Evolutionary conservation across 495 filamentous ascomycete genomes (phyloP), one percentile per base, ranked within the genome.

Genomic region (Xylaria grammica): DNA sequence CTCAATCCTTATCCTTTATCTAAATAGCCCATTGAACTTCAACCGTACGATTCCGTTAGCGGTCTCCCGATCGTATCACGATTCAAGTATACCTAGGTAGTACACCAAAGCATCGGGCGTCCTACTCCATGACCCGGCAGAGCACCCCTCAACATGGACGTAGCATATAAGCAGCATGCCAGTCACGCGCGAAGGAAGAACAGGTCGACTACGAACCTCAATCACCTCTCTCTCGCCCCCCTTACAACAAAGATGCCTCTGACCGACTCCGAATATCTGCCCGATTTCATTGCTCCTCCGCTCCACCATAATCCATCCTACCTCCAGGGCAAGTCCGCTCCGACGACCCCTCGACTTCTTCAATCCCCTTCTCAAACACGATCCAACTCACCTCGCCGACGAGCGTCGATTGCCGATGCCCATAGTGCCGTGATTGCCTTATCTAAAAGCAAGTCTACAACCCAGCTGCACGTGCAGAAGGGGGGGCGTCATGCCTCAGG

Each of bases 161-260:
- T 79, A 52, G 81, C 82, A 38, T 83, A 83, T 69, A 83, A 83
- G 57, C 82, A 83, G 40, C 80, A 84, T 68, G 75, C 81, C 56
- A 76, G 76, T 66, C 75, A 79, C 46, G 73, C 78, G 26, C 74
- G 81, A 57, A 76, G 79, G 45, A 78, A 83, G 70, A 79, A 74
- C 54, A 76, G 78, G 40, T 83, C 81, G 7, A 70, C 74, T 53
- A 78, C 74, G 22, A 81, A 80, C 70, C 69, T 82, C 60, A 79
- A 81, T 56, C 80, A 84, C 66, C 76, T 84, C 65, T 86, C 86
- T 26, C 82, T 91, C 52, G 84, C 87, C 32, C 89, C 89, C 60
- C 79, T 92, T 20, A 90, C 87, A 17, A 84, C 88, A 53, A 84
- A 81, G 73, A 85, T 89, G 62, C 87, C 89, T 55, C 78, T 88